Conservation (phyloP, 169 alveolate species). For the Plasmodium vinckei region DNA sequence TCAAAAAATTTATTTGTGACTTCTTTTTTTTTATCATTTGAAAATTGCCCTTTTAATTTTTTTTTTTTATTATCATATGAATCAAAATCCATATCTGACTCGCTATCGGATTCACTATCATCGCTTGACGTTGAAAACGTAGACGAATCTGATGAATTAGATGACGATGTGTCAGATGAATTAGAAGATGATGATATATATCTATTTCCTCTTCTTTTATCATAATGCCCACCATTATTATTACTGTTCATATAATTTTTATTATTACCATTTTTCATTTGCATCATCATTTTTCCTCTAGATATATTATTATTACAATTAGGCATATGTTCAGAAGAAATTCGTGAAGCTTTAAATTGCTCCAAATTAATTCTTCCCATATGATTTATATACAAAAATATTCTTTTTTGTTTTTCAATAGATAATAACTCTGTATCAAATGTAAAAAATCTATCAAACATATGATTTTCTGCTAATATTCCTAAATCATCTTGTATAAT, state of each 20-base stretch:
- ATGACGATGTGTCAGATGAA: constrained; percentile 65
- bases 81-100: constrained; percentile 80
- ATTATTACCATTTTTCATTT: constrained; percentile 27
- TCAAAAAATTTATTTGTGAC: constrained; percentile 54
- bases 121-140: constrained; percentile 83
- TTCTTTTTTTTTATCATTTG: constrained; percentile 76
- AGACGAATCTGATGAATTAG: constrained; percentile 70
- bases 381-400: constrained; percentile 86
- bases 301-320: constrained; percentile 26
- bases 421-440: constrained; percentile 89
- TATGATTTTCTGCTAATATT: constrained; percentile 87
- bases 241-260: neutral
- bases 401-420: constrained; percentile 87
- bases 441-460: constrained; percentile 82
- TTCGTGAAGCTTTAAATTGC: constrained; percentile 66
- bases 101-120: constrained; percentile 80
- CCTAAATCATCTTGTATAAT: constrained; percentile 91
- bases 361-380: constrained; percentile 89
- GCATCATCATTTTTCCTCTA: constrained; percentile 10
- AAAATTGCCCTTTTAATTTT: constrained; percentile 43
- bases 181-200: constrained; percentile 59
- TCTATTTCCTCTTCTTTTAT: constrained; percentile 48
- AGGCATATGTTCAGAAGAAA: constrained; percentile 34
- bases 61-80: constrained; percentile 36
- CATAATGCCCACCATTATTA: constrained; percentile 41